Percentiles rank a stretch among this genome's conserved stretches.
phyloP scores from a whole-genome alignment of 768 basidiomycete species.

The Calocera cornea region DNA sequence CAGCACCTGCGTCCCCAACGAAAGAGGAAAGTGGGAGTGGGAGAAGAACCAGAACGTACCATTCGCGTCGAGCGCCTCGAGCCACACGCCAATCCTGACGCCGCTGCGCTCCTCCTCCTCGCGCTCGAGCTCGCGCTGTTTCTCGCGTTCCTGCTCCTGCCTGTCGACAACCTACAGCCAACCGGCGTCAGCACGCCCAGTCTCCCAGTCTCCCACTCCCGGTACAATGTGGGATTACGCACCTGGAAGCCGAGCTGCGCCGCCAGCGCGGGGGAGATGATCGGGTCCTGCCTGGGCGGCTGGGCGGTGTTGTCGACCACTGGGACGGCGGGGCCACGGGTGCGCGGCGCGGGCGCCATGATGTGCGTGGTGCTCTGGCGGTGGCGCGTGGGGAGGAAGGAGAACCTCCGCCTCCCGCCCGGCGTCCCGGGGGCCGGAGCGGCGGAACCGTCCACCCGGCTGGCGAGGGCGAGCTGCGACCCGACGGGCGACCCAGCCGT shows the following conservation, averaged over 20 bases:
- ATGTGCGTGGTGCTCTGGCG: neutral
- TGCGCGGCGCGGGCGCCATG: neutral
- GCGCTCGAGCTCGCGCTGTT: slow-evolving; percentile 10
- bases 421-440: neutral
- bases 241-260: neutral
- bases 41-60: slow-evolving; percentile 33
- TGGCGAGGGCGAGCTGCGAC: neutral
- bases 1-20: too few species aligned
- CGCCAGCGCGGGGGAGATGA: neutral
- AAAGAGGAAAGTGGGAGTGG: neutral
- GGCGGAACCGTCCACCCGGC: neutral
- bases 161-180: neutral
- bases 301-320: neutral
- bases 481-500: neutral
- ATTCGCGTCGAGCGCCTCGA: slow-evolving; percentile 69
- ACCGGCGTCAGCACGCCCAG: too few species aligned
- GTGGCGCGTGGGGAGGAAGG: neutral
- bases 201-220: neutral
- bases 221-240: neutral
- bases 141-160: slow-evolving; percentile 31
- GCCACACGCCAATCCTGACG: slow-evolving; percentile 61
- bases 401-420: neutral
- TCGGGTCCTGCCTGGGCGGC: neutral
- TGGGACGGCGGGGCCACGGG: neutral
- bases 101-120: slow-evolving; percentile 42